These are phyloP conservation scores for Cercospora sp. DNA, from an alignment of 2,329 filamentous ascomycete genomes.

Conservation along the genomic window DNA sequence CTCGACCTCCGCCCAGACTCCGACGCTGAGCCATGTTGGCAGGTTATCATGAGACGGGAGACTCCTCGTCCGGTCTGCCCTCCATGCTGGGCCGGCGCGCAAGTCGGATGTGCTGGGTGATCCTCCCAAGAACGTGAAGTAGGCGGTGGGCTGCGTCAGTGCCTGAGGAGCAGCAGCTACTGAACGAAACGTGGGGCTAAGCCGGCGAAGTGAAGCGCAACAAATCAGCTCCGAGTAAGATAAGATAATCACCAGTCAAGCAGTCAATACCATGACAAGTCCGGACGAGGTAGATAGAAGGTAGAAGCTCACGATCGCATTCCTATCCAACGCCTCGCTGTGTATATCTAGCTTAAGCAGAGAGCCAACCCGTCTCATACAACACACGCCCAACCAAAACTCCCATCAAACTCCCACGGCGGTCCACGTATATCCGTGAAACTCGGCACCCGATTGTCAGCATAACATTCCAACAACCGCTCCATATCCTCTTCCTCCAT, in stretches of 20 bases:
- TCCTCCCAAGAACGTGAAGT: background rate
- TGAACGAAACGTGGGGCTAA: background rate
- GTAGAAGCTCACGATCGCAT: background rate
- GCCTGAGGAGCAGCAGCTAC: conserved; percentile 1
- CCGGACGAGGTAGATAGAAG: background rate
- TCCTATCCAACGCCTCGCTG: conserved; percentile 8
- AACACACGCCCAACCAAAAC: conserved; percentile 47
- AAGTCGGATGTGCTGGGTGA: conserved; percentile 2
- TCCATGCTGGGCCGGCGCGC: conserved; percentile 12
- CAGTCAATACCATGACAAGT: background rate
- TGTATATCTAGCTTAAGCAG: background rate
- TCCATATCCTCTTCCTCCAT: conserved; percentile 83
- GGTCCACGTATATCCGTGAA: conserved; percentile 45
- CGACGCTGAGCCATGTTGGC: conserved; percentile 74
- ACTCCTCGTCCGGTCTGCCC: conserved; percentile 1
- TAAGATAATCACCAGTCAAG: background rate
- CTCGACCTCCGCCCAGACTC: conserved; percentile 81
- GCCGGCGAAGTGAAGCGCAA: background rate
- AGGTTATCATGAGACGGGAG: background rate
- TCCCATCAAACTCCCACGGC: conserved; percentile 48
- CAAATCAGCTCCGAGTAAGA: background rate
- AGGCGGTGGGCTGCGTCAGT: conserved; percentile 5
- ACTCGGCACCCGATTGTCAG: conserved; percentile 46
- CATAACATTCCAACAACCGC: conserved; percentile 74
- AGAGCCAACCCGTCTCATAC: conserved; percentile 21